Base-by-base conservation (phyloP, 1,139 yeast species). In the Yamadazyma epiphylla region DNA sequence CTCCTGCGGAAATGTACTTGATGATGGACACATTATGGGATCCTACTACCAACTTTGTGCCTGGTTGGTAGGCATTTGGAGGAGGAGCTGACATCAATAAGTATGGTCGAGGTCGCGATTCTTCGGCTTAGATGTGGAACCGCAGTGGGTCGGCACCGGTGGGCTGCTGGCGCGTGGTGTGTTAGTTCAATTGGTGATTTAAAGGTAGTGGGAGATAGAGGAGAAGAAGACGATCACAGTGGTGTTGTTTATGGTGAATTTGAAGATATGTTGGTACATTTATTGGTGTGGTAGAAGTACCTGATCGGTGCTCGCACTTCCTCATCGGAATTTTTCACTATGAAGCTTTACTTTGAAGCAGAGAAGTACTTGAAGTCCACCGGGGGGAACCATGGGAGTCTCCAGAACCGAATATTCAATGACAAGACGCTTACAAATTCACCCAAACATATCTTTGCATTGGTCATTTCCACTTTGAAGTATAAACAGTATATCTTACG, bases 371-470 rank as follows among this genome's bases (percentile, higher is more conserved):
- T 67, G 22, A 49, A 40, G n/a, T 28, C 19, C 7, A 25, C 42
- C 37, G 17, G 25, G n/a, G 28, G 33, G 22, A 28, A 38, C 32
- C 35, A 50, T 24, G 68, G 68, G 4, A 40, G 91, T 10, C 59
- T 87, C 26, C 87, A 80, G 46, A 70, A 74, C 19, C 63, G 89
- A 15, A 77, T 87, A 19, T 82, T 86, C 56, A 74, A 70, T 32
- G 76, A 64, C 32, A 51, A 50, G 30, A 47, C 48, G 21, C 24
- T 41, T 7, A 27, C 29, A 1, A 60, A 53, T 38, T 55, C 68
- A 33, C 94, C 96, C 0, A 84, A 84, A 46, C 96, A 88, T 50
- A 60, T 89, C 3, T 87, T 70, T 60, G 97, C 97, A 0, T 60
- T 89, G 25, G 88, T 87, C 13, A 70, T 78, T 19, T 84, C 94